phyloP scores from a whole-genome alignment of 1,139 yeast genomes.

The Kodamaea arcana region DNA sequence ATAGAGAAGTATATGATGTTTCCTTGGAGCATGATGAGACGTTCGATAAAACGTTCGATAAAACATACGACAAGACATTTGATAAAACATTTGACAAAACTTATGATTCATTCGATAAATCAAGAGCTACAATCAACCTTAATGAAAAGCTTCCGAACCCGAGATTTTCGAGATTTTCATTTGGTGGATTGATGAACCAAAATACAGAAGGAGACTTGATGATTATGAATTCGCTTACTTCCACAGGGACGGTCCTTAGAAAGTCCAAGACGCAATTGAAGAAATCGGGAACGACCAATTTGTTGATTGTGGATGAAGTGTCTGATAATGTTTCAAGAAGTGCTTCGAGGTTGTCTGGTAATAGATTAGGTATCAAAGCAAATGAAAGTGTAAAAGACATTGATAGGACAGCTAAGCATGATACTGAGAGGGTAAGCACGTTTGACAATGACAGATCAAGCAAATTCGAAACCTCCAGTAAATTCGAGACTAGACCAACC shows the following conservation, averaged over 20 bases:
- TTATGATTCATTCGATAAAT: not conserved
- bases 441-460: not conserved
- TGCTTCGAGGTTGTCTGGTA: not conserved
- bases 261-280: constrained; percentile 19
- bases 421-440: not conserved
- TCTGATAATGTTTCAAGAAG: constrained; percentile 21
- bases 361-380: not conserved
- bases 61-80: not conserved
- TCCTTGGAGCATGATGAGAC: not conserved
- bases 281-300: constrained; percentile 22
- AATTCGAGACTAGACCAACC: constrained; percentile 1
- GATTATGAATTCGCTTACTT: constrained; percentile 24
- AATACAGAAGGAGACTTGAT: constrained; percentile 23
- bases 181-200: constrained; percentile 30
- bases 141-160: constrained; percentile 36
- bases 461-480: not conserved
- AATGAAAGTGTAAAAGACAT: not conserved
- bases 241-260: constrained; percentile 30
- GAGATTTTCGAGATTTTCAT: constrained; percentile 41
- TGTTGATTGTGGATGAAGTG: constrained; percentile 22
- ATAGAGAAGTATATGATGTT: not conserved
- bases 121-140: constrained; percentile 5
- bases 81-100: not conserved
- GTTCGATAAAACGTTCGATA: not conserved
- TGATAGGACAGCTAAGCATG: not conserved